Percentiles rank a stretch among this genome's conserved stretches.
phyloP scores from a whole-genome alignment of 305 asterid species.

The Rubia occidens region DNA sequence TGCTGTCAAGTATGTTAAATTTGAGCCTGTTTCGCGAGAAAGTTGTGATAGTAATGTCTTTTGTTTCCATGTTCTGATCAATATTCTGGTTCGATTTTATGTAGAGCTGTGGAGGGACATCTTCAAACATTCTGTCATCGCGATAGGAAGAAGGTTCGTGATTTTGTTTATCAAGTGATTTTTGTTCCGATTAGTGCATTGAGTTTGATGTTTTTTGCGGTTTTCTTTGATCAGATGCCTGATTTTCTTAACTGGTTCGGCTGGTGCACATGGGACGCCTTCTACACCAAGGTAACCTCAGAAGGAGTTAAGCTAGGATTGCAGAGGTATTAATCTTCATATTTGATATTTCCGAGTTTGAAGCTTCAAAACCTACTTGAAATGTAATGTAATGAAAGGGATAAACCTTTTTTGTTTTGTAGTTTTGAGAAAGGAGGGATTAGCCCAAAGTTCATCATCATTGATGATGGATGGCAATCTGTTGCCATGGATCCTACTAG shows the following conservation, averaged over 20 bases:
- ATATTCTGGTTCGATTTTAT: constrained; percentile 13
- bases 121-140: constrained; percentile 71
- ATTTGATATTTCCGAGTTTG: neutral
- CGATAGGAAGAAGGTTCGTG: constrained; percentile 67
- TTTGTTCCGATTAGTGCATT: neutral
- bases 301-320: constrained; percentile 74
- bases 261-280: constrained; percentile 97
- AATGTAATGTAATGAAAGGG: neutral
- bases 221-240: constrained; percentile 53
- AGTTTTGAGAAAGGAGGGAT: constrained; percentile 75
- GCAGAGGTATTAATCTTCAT: constrained; percentile 39
- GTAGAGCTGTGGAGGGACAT: constrained; percentile 69
- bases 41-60: too few relatives aligned
- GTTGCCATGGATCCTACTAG: constrained; percentile 69
- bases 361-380: neutral
- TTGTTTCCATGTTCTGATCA: constrained; percentile 1
- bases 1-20: constrained; percentile 64
- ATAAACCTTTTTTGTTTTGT: constrained; percentile 1
- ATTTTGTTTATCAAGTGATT: neutral
- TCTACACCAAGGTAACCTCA: constrained; percentile 73
- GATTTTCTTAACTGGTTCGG: constrained; percentile 92
- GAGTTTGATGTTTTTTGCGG: neutral
- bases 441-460: constrained; percentile 63
- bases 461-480: constrained; percentile 94
- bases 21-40: neutral